Evolutionary conservation across 257 asterid species (phyloP), one percentile per base, ranked within the genome.

Genomic region (Scutellaria baicalensis): DNA sequence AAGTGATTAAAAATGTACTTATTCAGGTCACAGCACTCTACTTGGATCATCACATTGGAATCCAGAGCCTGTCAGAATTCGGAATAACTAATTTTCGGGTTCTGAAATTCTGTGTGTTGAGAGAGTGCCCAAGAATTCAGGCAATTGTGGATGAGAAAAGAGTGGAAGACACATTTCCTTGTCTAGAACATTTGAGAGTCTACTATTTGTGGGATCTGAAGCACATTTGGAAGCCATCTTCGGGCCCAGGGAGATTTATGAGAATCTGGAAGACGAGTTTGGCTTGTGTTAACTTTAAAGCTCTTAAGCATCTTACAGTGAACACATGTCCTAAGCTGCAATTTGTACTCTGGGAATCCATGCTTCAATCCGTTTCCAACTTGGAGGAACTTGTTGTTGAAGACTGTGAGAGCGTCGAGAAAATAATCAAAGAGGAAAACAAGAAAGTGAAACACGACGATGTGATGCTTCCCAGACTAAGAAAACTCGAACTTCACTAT

Each of bases 41-140:
- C 59, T 55, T 79, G 73, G 83, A 79, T 54, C 83, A 71, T 49
- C 76, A 71, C 18, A 60, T 36, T 35, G 35, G 47, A 65, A 27
- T 68, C 58, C 31, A 31, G 21, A 75, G 79, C 75, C 52, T 75
- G 45, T 68, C 75, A 23, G 79, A 75, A 2, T 75, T 75, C 12
- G 59, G 40, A 16, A 50, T 50, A 60, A 50, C 59, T 18, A 68
- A 42, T 52, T 61, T 52, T 54, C 42, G 17, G 66, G 66, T 21
- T 7, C 50, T 75, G 23, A 68, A 50, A 23, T 68, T 68, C 50
- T 75, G 70, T 18, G 51, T 75, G 17, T 45, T 68, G 52, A 61
- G 55, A 18, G 75, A 75, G 74, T 60, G 75, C 20, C 75, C 75
- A 0, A 75, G 52, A 23, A 2, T 75, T 12, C 33, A 68, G 36